phyloP scores from a whole-genome alignment of 2,329 filamentous ascomycete genomes.

The Geoglossum cookeanum region DNA sequence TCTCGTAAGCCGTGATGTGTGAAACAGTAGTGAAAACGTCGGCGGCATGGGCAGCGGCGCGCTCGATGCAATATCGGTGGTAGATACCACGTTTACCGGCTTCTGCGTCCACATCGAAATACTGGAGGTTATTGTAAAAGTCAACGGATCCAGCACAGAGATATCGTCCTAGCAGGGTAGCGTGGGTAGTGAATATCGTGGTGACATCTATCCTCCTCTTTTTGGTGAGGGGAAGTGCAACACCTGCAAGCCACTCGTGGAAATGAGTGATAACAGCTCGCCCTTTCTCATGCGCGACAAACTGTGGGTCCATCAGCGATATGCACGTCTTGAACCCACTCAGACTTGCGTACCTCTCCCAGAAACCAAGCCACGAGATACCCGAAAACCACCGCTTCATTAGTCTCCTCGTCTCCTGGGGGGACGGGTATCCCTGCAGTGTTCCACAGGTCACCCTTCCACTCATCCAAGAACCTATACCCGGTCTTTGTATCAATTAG shows the following conservation, averaged over 20 bases:
- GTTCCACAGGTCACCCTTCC: conserved; percentile 94
- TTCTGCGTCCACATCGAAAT: conserved; percentile 90
- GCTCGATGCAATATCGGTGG: conserved; percentile 95
- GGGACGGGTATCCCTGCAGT: conserved; percentile 85
- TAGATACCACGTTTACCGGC: conserved; percentile 97
- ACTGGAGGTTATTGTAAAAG: conserved; percentile 97
- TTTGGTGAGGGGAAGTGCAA: conserved; percentile 78
- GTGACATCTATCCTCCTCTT: conserved; percentile 91
- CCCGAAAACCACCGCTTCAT: conserved; percentile 92
- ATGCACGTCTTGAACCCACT: neutral
- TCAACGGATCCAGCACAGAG: conserved; percentile 94
- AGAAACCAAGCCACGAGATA: conserved; percentile 97
- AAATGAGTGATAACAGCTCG: conserved; percentile 93
- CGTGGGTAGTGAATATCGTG: conserved; percentile 96
- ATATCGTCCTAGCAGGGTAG: conserved; percentile 84
- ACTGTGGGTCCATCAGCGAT: conserved; percentile 31
- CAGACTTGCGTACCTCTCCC: conserved; percentile 54
- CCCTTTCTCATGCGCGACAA: conserved; percentile 79
- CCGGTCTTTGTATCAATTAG: conserved; percentile 91
- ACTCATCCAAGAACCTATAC: conserved; percentile 81
- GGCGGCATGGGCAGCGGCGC: conserved; percentile 72
- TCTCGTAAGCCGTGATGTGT: conserved; percentile 96
- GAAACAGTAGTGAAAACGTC: conserved; percentile 98
- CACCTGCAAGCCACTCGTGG: conserved; percentile 95
- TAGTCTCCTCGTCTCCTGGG: conserved; percentile 80